Conservation (phyloP, 768 basidiomycete species). For the Psilocybe cyanescens region DNA sequence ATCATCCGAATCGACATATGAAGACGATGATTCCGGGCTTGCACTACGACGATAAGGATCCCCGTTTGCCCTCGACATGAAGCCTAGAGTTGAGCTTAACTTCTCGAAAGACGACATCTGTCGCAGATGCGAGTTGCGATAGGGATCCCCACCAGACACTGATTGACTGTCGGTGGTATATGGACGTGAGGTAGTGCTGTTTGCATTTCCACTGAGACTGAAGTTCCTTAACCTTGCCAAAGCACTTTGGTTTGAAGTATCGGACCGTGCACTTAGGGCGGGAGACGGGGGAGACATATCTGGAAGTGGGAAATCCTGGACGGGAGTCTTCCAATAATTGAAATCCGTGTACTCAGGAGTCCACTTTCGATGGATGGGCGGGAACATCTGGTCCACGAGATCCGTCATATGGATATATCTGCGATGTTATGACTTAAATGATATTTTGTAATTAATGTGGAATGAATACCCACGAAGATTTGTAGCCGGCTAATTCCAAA, state of each 20-base stretch:
- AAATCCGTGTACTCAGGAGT: slow-evolving; percentile 94
- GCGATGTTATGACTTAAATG: slow-evolving; percentile 1
- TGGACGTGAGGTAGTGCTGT: slow-evolving; percentile 8
- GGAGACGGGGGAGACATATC: slow-evolving; percentile 89
- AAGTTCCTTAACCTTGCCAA: slow-evolving; percentile 78
- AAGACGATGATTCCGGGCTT: slow-evolving; percentile 62
- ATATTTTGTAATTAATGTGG: not conserved
- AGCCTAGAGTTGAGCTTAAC: slow-evolving; percentile 61
- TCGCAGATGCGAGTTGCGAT: slow-evolving; percentile 51
- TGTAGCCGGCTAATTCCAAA: slow-evolving; percentile 95
- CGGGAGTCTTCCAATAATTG: slow-evolving; percentile 90
- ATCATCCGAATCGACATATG: slow-evolving; percentile 57
- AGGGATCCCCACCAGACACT: slow-evolving; percentile 21
- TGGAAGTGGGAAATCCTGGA: slow-evolving; percentile 80
- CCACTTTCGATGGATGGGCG: slow-evolving; percentile 89
- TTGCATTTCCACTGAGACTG: slow-evolving; percentile 59
- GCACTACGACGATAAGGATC: slow-evolving; percentile 44
- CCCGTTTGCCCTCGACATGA: slow-evolving; percentile 38
- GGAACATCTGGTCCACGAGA: slow-evolving; percentile 99
- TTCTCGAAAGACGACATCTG: slow-evolving; percentile 83
- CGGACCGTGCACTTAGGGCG: slow-evolving; percentile 91
- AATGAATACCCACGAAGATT: slow-evolving; percentile 74
- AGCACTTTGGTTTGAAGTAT: slow-evolving; percentile 75
- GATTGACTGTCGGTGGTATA: slow-evolving; percentile 8
- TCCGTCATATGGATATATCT: slow-evolving; percentile 98